phyloP scores from a whole-genome alignment of 345 rosid genomes.

The Eucalyptus curtisii region DNA sequence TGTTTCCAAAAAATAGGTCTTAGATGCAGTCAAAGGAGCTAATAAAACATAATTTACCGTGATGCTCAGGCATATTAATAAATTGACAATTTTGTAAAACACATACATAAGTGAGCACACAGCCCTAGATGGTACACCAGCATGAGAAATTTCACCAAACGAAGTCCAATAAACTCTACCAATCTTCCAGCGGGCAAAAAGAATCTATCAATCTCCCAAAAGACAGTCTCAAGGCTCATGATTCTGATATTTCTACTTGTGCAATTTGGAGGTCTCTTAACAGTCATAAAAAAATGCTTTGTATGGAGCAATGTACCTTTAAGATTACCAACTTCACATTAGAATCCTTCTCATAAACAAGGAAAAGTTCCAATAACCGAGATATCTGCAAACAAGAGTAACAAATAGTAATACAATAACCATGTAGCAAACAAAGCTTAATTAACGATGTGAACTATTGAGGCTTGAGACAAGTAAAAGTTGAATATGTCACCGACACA shows the following conservation, averaged over 20 bases:
- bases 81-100: background rate
- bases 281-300: background rate
- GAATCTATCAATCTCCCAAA: background rate
- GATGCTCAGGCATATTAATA: background rate
- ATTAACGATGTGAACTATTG: background rate
- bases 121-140: background rate
- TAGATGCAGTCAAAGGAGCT: background rate
- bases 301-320: constrained; percentile 30
- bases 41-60: background rate
- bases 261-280: background rate
- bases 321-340: constrained; percentile 51
- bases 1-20: background rate
- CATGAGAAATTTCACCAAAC: background rate
- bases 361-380: constrained; percentile 44
- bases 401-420: background rate
- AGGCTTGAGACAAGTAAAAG: background rate
- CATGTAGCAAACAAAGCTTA: background rate
- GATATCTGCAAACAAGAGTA: constrained; percentile 18
- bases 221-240: background rate
- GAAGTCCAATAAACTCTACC: background rate
- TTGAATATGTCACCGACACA: background rate
- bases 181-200: background rate
- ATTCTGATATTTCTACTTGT: background rate
- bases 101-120: background rate
- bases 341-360: constrained; percentile 43